These are phyloP conservation scores for Kluyveromyces dobzhanskii DNA, from an alignment of 805 yeast genomes.

Conservation along the genomic window DNA sequence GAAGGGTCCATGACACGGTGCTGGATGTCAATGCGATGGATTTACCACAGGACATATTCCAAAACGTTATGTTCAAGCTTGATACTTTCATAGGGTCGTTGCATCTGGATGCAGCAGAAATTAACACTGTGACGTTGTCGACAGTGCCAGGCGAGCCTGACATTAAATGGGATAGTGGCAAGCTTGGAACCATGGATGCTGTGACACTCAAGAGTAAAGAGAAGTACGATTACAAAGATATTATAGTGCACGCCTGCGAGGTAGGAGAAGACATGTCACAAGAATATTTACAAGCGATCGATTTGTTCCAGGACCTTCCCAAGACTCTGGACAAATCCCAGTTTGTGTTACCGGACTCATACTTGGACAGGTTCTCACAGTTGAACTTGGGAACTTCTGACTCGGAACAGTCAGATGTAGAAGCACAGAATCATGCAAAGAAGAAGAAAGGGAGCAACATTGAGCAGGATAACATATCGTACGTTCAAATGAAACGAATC, in stretches of 20 bases:
- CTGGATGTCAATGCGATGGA: slow-evolving; percentile 21
- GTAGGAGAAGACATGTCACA: slow-evolving; percentile 26
- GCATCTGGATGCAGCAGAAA: slow-evolving; percentile 19
- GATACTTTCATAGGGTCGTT: slow-evolving; percentile 23
- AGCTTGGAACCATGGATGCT: neutral
- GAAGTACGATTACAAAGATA: slow-evolving; percentile 20
- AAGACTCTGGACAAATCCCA: slow-evolving; percentile 12
- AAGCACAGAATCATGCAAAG: slow-evolving; percentile 11
- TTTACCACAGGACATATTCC: slow-evolving; percentile 15
- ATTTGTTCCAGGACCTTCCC: slow-evolving; percentile 26
- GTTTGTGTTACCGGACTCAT: slow-evolving; percentile 20
- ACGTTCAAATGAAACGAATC: neutral
- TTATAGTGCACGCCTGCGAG: slow-evolving; percentile 23
- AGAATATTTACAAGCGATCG: slow-evolving; percentile 26
- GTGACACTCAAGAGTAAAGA: slow-evolving; percentile 12
- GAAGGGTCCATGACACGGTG: neutral
- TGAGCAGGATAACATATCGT: no score
- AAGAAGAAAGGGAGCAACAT: slow-evolving; percentile 7
- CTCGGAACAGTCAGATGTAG: slow-evolving; percentile 2
- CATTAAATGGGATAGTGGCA: neutral
- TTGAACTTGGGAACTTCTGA: slow-evolving; percentile 1
- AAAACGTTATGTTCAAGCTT: slow-evolving; percentile 17
- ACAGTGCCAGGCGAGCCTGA: slow-evolving; percentile 4
- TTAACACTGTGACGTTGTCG: slow-evolving; percentile 15
- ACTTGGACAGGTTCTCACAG: slow-evolving; percentile 10